Conservation (phyloP, 2,329 filamentous ascomycete genomes). For the Xylaria sp. region DNA sequence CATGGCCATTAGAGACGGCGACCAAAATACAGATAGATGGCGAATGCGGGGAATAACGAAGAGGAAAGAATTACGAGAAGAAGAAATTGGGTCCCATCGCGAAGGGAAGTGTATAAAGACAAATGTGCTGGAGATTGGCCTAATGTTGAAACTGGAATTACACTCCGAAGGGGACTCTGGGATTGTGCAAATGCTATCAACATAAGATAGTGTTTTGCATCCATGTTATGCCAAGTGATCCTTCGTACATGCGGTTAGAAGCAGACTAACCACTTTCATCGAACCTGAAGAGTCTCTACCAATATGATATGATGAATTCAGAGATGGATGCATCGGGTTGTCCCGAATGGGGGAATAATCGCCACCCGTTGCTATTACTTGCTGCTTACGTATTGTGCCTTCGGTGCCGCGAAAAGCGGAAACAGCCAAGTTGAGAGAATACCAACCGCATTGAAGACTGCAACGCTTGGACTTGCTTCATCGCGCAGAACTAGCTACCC, state of each 20-base stretch:
- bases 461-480: slow-evolving; percentile 8
- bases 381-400: slow-evolving; percentile 7
- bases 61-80: background rate
- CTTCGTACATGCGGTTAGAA: slow-evolving; percentile 13
- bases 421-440: slow-evolving; percentile 6
- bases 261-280: background rate
- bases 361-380: background rate
- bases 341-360: slow-evolving; percentile 7
- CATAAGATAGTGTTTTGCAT: slow-evolving; percentile 9
- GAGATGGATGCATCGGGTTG: background rate
- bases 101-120: slow-evolving; percentile 15
- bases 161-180: background rate
- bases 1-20: slow-evolving; percentile 11
- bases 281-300: background rate
- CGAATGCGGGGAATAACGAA: background rate
- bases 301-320: slow-evolving; percentile 5
- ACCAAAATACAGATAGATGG: background rate
- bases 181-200: background rate
- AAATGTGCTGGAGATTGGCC: background rate
- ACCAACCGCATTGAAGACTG: slow-evolving; percentile 5
- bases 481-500: background rate
- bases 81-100: background rate
- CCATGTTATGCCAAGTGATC: slow-evolving; percentile 24
- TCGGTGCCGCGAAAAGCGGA: background rate
- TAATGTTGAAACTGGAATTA: slow-evolving; percentile 9